These are phyloP conservation scores for Ganoderma multipileum DNA, from an alignment of 1,284 basidiomycete species.

Conservation along the genomic window DNA sequence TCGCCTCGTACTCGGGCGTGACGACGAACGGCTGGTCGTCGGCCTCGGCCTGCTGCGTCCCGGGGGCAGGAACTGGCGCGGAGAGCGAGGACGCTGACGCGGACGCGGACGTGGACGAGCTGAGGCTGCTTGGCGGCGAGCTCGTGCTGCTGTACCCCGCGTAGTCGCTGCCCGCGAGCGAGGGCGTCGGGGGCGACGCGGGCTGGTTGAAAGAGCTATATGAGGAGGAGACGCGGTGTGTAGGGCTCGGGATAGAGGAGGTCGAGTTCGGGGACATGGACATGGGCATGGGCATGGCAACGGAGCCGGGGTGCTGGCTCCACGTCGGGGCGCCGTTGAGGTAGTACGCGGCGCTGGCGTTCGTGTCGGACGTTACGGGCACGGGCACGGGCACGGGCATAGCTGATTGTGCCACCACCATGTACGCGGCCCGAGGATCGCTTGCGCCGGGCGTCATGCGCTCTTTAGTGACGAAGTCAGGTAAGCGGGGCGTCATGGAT, in stretches of 20 bases:
- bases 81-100: conserved; percentile 26
- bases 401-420: neutral
- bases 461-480: conserved; percentile 31
- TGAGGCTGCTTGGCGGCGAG: conserved; percentile 25
- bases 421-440: conserved; percentile 7
- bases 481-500: conserved; percentile 36
- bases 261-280: conserved; percentile 5
- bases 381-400: conserved; percentile 2
- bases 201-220: conserved; percentile 1
- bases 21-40: conserved; percentile 43
- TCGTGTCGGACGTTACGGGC: neutral
- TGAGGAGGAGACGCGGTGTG: conserved; percentile 14
- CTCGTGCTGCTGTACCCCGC: conserved; percentile 24
- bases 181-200: conserved; percentile 13
- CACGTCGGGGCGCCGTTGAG: conserved; percentile 11
- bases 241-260: conserved; percentile 22
- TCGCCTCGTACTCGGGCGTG: conserved; percentile 40
- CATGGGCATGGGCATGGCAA: neutral
- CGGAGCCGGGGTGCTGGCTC: conserved; percentile 17
- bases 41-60: conserved; percentile 21
- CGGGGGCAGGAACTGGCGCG: conserved; percentile 16
- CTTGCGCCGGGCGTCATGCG: conserved; percentile 9
- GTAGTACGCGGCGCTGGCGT: conserved; percentile 9
- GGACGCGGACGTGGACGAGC: conserved; percentile 26
- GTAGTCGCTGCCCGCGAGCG: conserved; percentile 18